Evolutionary conservation across 169 alveolate species (phyloP).

Genomic region (Besnoitia besnoiti): DNA sequence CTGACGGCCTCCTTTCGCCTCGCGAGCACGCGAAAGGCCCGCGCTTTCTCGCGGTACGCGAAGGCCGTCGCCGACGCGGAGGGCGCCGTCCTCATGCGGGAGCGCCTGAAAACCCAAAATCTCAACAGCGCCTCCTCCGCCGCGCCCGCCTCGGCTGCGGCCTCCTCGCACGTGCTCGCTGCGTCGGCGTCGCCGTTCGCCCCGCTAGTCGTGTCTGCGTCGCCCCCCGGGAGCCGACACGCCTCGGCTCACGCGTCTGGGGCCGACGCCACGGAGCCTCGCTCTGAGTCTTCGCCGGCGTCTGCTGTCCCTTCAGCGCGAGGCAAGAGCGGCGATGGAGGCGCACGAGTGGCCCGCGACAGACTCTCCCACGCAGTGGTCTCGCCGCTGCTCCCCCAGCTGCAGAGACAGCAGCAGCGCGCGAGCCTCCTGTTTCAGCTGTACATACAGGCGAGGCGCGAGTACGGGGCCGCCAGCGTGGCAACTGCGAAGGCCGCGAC

Average conservation of each 20-base stretch:
- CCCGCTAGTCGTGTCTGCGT: background rate
- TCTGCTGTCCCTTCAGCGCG: background rate
- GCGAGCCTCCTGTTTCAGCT: conserved; percentile 21
- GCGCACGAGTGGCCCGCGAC: background rate
- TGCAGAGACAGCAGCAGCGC: background rate
- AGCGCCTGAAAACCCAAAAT: conserved; percentile 8
- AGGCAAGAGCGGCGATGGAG: background rate
- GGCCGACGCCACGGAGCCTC: background rate
- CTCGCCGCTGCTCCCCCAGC: background rate
- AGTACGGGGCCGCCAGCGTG: background rate
- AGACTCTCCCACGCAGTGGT: background rate
- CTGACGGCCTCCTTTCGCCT: background rate
- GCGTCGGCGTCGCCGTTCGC: background rate
- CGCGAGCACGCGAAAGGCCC: background rate
- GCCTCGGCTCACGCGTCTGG: background rate
- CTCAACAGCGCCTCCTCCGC: background rate
- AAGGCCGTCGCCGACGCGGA: background rate
- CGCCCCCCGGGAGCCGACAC: background rate
- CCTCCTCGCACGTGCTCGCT: background rate
- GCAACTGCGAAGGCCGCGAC: background rate
- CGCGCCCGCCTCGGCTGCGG: background rate
- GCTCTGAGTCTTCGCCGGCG: background rate
- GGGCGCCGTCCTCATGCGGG: background rate
- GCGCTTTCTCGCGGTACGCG: background rate
- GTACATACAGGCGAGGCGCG: conserved; percentile 27